Conservation (phyloP, 768 basidiomycete genomes). For the Agaricus blazei region DNA sequence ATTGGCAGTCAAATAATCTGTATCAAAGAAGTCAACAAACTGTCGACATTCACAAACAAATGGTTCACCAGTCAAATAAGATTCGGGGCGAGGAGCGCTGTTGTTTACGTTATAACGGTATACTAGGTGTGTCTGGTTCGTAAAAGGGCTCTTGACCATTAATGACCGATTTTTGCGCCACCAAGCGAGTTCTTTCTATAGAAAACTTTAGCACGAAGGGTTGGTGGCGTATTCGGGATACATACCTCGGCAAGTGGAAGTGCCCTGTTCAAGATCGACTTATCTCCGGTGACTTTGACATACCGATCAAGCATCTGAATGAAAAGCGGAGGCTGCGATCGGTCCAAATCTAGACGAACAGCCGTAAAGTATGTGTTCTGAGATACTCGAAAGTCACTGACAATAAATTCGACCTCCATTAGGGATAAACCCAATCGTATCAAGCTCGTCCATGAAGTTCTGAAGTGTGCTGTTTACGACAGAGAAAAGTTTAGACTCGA, state of each 20-base stretch:
- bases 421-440: slow-evolving; percentile 83
- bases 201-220: neutral
- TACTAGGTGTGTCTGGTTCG: slow-evolving; percentile 59
- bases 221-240: neutral
- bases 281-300: slow-evolving; percentile 66
- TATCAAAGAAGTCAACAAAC: slow-evolving; percentile 6
- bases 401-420: slow-evolving; percentile 94
- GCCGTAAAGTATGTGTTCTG: neutral
- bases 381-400: slow-evolving; percentile 20
- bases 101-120: slow-evolving; percentile 76
- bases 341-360: slow-evolving; percentile 59
- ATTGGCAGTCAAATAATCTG: slow-evolving; percentile 79
- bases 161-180: slow-evolving; percentile 74
- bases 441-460: slow-evolving; percentile 95
- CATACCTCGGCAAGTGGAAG: slow-evolving; percentile 78
- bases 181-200: slow-evolving; percentile 75
- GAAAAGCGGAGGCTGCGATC: slow-evolving; percentile 93
- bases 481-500: slow-evolving; percentile 70
- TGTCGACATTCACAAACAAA: neutral
- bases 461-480: slow-evolving; percentile 75
- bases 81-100: slow-evolving; percentile 86
- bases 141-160: slow-evolving; percentile 64
- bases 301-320: slow-evolving; percentile 92
- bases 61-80: slow-evolving; percentile 55
- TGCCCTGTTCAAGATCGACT: slow-evolving; percentile 67